These are phyloP conservation scores for Wickerhamiella alocasiicola DNA, from an alignment of 805 yeast species.

Conservation along the genomic window DNA sequence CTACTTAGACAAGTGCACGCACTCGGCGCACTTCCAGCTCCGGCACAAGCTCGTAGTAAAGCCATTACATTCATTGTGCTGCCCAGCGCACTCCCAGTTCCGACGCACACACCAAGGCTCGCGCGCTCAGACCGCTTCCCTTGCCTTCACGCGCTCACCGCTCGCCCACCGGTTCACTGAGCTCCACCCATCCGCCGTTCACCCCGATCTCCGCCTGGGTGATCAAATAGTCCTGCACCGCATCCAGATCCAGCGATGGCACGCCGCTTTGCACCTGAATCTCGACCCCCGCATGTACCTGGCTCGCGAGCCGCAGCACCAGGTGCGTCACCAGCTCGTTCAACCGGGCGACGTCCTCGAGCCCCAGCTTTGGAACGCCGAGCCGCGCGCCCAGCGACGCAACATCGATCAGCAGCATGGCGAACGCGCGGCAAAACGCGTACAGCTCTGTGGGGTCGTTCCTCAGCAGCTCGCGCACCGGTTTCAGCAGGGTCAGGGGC, in stretches of 20 bases:
- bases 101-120: too few species aligned
- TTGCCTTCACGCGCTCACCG: too few species aligned
- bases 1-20: too few species aligned
- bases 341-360: conserved; percentile 20
- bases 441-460: conserved; percentile 24
- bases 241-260: conserved; percentile 18
- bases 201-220: conserved; percentile 22
- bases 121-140: too few species aligned
- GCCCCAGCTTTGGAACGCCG: conserved; percentile 20
- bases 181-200: conserved; percentile 27
- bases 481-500: conserved; percentile 10
- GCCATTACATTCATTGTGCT: too few species aligned
- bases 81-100: too few species aligned
- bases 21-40: too few species aligned
- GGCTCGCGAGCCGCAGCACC: conserved; percentile 20
- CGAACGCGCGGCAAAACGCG: conserved; percentile 23
- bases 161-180: too few species aligned
- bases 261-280: conserved; percentile 18
- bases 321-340: conserved; percentile 25
- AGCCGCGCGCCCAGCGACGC: conserved; percentile 22
- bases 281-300: conserved; percentile 17
- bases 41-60: too few species aligned
- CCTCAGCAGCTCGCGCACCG: conserved; percentile 23
- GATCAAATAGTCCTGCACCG: conserved; percentile 21
- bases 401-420: conserved; percentile 26